These are phyloP conservation scores for Leucoagaricus sp. DNA, from an alignment of 1,284 basidiomycete species.

Conservation along the genomic window DNA sequence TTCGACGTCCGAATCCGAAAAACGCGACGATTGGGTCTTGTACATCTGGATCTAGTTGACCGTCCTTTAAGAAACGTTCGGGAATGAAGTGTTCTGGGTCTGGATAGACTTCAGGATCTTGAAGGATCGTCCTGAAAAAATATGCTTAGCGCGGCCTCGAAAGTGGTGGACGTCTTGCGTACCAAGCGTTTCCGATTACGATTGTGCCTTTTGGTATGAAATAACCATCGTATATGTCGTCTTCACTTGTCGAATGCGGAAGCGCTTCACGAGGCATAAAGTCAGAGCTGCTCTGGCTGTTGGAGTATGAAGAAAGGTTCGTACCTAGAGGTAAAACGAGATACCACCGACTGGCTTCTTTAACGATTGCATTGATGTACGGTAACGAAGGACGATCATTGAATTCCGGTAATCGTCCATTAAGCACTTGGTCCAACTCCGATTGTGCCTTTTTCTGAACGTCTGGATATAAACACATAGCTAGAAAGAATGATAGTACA, in stretches of 20 bases:
- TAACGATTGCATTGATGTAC: conserved; percentile 29
- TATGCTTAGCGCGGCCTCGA: background rate
- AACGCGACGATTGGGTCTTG: conserved; percentile 23
- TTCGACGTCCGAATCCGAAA: conserved; percentile 31
- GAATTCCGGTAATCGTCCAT: conserved; percentile 43
- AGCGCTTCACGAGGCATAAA: conserved; percentile 19
- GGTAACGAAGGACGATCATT: conserved; percentile 27
- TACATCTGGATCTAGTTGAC: conserved; percentile 23
- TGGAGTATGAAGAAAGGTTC: background rate
- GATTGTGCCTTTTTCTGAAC: conserved; percentile 44
- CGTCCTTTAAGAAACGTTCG: conserved; percentile 30
- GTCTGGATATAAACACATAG: conserved; percentile 46
- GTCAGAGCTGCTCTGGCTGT: background rate
- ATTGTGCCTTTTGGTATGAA: conserved; percentile 34
- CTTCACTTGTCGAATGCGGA: conserved; percentile 27
- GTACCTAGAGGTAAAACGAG: conserved; percentile 36
- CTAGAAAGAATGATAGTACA: conserved; percentile 41
- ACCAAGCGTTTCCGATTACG: conserved; percentile 36
- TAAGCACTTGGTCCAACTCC: conserved; percentile 46
- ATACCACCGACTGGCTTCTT: conserved; percentile 28
- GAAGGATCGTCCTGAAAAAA: conserved; percentile 32
- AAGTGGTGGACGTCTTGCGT: background rate
- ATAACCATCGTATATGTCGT: conserved; percentile 36
- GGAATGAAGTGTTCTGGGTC: conserved; percentile 32
- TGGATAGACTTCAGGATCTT: conserved; percentile 31